Base-by-base conservation (phyloP, 2,329 filamentous ascomycete species). In the Mycosphaerella sp. region DNA sequence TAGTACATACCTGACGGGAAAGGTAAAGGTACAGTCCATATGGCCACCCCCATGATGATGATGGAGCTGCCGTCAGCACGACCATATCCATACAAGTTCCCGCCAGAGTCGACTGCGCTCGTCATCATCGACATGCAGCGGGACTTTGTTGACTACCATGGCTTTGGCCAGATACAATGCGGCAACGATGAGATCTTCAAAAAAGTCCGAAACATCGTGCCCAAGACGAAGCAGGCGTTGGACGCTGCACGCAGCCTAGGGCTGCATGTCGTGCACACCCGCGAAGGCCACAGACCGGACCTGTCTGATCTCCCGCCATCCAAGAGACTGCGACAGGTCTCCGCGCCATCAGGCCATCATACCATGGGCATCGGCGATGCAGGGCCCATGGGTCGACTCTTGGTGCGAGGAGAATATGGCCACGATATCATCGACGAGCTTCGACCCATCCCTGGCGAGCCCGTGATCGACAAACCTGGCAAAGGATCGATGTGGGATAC, bases 401-500 rank as follows among this genome's bases (percentile, higher is more conserved):
- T 81, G 2, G 71, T 77, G 6, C 68, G 75, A 21, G 78, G 77
- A 28, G 77, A 79, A 63, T 74, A 75, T 49, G 77, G 77, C 7
- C 77, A 79, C 58, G 76, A 78, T 59, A 72, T 80, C 37, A 69
- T 80, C 16, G 75, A 79, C 59, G 77, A 79, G 57, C 66, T 81
- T 37, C 68, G 67, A 42, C 77, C 78, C 1, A 58, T 71, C 32
- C 72, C 76, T 2, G 73, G 72, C 12, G 79, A 81, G 62, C 65
- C 74, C 1, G 71, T 81, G 3, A 74, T 82, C 40, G 78, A 81
- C 62, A 81, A 80, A 63, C 75, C 76, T 2, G 78, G 78, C 7
- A 81, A 81, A 61, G 79, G 79, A 12, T 75, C 75, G 2, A 82
- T 80, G 59, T 82, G 77, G 76, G 73, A 75, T 30, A 82, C 79